phyloP scores from a whole-genome alignment of 139 green algal species.

The Deuterostichococcus epilithicus region DNA sequence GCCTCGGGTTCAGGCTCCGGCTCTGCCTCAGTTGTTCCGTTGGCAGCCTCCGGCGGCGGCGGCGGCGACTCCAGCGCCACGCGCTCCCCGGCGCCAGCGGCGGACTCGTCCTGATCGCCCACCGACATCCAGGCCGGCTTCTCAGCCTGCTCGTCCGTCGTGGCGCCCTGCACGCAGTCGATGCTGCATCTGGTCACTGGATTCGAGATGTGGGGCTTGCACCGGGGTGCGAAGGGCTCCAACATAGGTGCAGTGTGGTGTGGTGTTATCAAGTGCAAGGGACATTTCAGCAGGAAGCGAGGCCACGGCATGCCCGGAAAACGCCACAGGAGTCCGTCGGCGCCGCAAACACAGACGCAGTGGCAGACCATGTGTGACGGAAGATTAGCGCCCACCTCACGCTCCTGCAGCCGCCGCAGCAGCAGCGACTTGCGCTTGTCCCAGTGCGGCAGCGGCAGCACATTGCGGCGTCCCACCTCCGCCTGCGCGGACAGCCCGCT shows the following conservation, averaged over 20 bases:
- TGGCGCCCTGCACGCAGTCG: slow-evolving; percentile 23
- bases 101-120: slow-evolving; percentile 1
- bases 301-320: not conserved
- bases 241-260: no score
- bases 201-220: no score
- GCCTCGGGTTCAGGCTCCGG: not conserved
- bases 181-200: no score
- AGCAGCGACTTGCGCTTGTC: slow-evolving; percentile 65
- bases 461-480: slow-evolving; percentile 41
- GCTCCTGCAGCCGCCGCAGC: slow-evolving; percentile 61
- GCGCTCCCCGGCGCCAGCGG: not conserved
- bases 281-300: no score
- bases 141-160: slow-evolving; percentile 37
- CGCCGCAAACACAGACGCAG: no score
- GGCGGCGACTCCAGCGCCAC: not conserved
- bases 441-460: slow-evolving; percentile 81
- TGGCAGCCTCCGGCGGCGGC: not conserved
- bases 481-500: slow-evolving; percentile 38
- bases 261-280: no score
- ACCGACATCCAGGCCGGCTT: slow-evolving; percentile 38
- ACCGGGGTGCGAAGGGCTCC: no score
- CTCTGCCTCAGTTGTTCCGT: not conserved
- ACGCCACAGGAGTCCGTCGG: no score
- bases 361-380: no score
- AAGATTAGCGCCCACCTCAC: slow-evolving; percentile 27